Base-by-base conservation (phyloP, 2,329 filamentous ascomycete species). In the Talaromyces sp. region DNA sequence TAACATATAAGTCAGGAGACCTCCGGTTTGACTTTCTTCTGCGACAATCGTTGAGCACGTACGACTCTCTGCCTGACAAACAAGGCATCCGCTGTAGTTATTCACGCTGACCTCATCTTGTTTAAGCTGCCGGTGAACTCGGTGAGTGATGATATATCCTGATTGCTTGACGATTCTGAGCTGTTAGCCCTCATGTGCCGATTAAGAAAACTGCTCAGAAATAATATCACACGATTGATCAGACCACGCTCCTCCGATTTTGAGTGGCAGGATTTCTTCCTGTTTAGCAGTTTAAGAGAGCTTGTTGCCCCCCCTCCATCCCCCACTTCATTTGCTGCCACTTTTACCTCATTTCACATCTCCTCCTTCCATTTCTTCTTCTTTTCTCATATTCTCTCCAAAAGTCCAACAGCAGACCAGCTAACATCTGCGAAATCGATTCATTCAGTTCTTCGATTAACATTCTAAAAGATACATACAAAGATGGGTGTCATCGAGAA, bases 401-500 rank as follows among this genome's bases (percentile, higher is more conserved):
- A n/a, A 8, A 17, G 10, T 4, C 41, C 19, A 21, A 19, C 41
- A 11, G n/a, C 22, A 31, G n/a, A 33, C 13, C 45, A 13, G 22
- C 31, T 11, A 46, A 21, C 19, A 52, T 25, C 17, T 28, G n/a
- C 28, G 5, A 10, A 19, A 40, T 17, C 7, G 19, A 35, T 19
- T 25, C 21, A n/a, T 1, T 15, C 6, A 21, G 35, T 15, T 39
- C 33, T 21, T 39, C 50, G 25, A 15, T 36, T 28, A 39, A 10
- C 50, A n/a, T n/a, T n/a, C n/a, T 43, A 7, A 28, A 59, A 55
- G 56, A 57, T 60, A 11, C 45, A 11, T n/a, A 45, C 67, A 75
- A n/a, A 62, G 64, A 76, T 76, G 73, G 76, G 76, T 77, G 70
- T 69, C 65, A 66, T 74, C 59, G 82, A 84, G 66, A 75, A 82